phyloP scores from a whole-genome alignment of 2,329 filamentous ascomycete species.

The Akanthomyces muscarius region DNA sequence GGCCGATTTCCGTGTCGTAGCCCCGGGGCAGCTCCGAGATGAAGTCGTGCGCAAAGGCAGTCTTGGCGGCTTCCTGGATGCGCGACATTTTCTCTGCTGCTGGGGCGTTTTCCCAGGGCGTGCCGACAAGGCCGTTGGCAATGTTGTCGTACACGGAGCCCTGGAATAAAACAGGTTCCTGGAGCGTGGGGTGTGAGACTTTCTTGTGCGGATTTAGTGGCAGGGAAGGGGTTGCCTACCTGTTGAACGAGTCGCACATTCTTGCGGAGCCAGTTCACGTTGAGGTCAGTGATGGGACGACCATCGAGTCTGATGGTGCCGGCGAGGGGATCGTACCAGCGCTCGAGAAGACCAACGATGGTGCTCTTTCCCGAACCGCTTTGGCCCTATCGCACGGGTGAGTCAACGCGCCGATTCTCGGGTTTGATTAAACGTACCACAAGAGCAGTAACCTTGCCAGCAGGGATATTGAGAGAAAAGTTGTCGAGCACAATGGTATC shows the following conservation, averaged over 20 bases:
- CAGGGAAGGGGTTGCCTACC: conserved; percentile 21
- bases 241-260: conserved; percentile 36
- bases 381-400: conserved; percentile 26
- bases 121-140: conserved; percentile 44
- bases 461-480: conserved; percentile 40
- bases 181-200: background rate
- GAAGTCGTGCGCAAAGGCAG: conserved; percentile 50
- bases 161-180: conserved; percentile 44
- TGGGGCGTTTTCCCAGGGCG: conserved; percentile 34
- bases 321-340: conserved; percentile 35
- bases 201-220: background rate
- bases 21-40: conserved; percentile 44
- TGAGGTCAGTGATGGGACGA: conserved; percentile 30
- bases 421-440: conserved; percentile 35
- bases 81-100: conserved; percentile 40
- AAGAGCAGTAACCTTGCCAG: conserved; percentile 42
- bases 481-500: conserved; percentile 38
- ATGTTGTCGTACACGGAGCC: conserved; percentile 53
- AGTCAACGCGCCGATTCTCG: background rate
- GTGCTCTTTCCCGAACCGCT: conserved; percentile 39
- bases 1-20: conserved; percentile 55
- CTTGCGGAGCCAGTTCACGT: conserved; percentile 37
- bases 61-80: conserved; percentile 43
- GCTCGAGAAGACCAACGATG: conserved; percentile 36
- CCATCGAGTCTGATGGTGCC: conserved; percentile 37